These are phyloP conservation scores for Umbelopsis vinacea DNA, from an alignment of 192 early-diverging fungal genomes.

Conservation along the genomic window DNA sequence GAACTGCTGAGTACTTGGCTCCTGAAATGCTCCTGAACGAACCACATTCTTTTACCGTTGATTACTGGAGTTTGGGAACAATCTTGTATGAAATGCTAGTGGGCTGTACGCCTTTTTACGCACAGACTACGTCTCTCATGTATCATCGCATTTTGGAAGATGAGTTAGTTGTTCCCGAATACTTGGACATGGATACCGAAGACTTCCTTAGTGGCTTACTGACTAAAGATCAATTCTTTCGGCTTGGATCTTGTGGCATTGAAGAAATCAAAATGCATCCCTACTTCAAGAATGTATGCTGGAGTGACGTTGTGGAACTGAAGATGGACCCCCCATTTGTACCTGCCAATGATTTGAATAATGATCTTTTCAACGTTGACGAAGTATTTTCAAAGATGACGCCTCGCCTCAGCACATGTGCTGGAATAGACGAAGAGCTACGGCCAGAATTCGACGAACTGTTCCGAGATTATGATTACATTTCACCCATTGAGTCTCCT, in stretches of 20 bases:
- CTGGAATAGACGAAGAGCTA: constrained; percentile 8
- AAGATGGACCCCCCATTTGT: constrained; percentile 66
- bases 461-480: constrained; percentile 2
- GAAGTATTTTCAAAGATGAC: constrained; percentile 54
- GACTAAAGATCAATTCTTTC: constrained; percentile 56
- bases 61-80: constrained; percentile 91
- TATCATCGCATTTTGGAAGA: constrained; percentile 60
- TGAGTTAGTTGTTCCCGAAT: constrained; percentile 51
- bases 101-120: constrained; percentile 66
- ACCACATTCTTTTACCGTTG: constrained; percentile 73
- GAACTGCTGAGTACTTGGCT: constrained; percentile 80
- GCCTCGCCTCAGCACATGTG: constrained; percentile 41
- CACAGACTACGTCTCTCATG: constrained; percentile 57
- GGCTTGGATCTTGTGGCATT: constrained; percentile 70
- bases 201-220: constrained; percentile 52
- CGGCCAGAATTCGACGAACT: constrained; percentile 10
- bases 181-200: constrained; percentile 44
- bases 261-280: constrained; percentile 74
- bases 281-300: constrained; percentile 74
- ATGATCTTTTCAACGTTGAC: constrained; percentile 62
- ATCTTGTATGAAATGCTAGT: constrained; percentile 91
- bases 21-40: constrained; percentile 68
- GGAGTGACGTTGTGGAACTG: constrained; percentile 69
- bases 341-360: constrained; percentile 55
- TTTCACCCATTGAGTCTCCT: not conserved